phyloP scores from a whole-genome alignment of 1,284 basidiomycete species.

The Trametes hirsuta region DNA sequence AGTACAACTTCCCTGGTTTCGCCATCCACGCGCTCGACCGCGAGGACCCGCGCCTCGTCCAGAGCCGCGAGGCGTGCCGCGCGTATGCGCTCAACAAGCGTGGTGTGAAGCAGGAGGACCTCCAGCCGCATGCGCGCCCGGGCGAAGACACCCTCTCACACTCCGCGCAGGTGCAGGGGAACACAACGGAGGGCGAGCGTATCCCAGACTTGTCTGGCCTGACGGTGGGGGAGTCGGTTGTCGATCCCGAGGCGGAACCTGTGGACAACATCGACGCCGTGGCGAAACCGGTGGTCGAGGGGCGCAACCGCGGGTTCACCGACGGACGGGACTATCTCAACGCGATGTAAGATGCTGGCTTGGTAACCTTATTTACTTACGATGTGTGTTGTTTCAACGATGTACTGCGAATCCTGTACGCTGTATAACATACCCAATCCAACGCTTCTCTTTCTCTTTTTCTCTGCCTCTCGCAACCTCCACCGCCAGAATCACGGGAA shows the following conservation, averaged over 20 bases:
- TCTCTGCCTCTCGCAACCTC: not conserved
- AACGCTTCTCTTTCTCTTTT: not conserved
- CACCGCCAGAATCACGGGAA: not conserved
- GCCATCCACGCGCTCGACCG: conserved; percentile 57
- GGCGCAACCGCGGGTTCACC: conserved; percentile 31
- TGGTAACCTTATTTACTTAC: conserved; percentile 11
- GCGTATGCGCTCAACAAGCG: conserved; percentile 61
- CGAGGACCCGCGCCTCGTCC: conserved; percentile 58
- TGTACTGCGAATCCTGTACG: conserved; percentile 3
- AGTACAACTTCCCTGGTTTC: conserved; percentile 73
- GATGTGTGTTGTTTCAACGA: not conserved
- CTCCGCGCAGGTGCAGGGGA: conserved; percentile 19
- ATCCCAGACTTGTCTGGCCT: not conserved
- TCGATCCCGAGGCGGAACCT: not conserved
- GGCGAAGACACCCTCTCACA: conserved; percentile 55
- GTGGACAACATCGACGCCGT: not conserved
- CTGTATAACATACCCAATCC: conserved; percentile 8
- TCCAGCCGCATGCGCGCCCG: conserved; percentile 59
- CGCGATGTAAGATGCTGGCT: not conserved
- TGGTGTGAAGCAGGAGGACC: conserved; percentile 57
- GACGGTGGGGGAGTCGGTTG: conserved; percentile 8
- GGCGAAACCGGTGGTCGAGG: not conserved
- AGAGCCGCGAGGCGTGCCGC: conserved; percentile 66
- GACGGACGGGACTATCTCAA: conserved; percentile 44
- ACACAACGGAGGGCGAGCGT: not conserved